Evolutionary conservation across 306 rosid genomes (phyloP).

Genomic region (Hippophae tibetana): DNA sequence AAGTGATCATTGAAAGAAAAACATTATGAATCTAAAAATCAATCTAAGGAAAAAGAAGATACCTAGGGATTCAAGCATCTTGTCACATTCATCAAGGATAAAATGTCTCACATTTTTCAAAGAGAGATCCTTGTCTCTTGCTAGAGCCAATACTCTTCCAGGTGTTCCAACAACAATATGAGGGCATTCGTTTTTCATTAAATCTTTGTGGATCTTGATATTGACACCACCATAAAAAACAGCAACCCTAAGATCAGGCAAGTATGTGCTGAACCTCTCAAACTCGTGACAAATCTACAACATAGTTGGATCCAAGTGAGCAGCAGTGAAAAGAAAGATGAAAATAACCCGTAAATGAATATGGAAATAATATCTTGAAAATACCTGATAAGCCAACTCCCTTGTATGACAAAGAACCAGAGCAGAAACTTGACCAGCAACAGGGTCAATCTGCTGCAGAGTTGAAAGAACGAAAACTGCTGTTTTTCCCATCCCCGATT

Average conservation of each 20-base stretch:
- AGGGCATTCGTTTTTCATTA: conserved; percentile 88
- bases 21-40: too few relatives aligned
- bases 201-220: conserved; percentile 85
- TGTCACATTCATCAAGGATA: conserved; percentile 92
- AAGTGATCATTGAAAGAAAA: neutral
- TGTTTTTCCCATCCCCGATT: conserved; percentile 99
- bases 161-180: conserved; percentile 99
- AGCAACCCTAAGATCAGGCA: conserved; percentile 92
- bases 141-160: conserved; percentile 76
- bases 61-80: conserved; percentile 99
- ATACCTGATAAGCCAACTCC: conserved; percentile 93
- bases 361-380: neutral
- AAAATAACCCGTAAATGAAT: neutral
- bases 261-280: conserved; percentile 91
- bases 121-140: conserved; percentile 84
- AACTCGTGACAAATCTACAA: conserved; percentile 93
- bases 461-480: conserved; percentile 95
- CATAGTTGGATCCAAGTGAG: neutral
- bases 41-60: conserved; percentile 2
- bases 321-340: neutral
- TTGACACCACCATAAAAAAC: conserved; percentile 97
- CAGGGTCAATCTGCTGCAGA: conserved; percentile 96
- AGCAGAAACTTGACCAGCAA: conserved; percentile 93
- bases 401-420: conserved; percentile 92
- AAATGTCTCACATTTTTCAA: conserved; percentile 93